A percentile compares a stretch with the other conserved stretches of the same genome.
Evolutionary conservation across 2,329 filamentous ascomycete genomes (phyloP).

Genomic region (Samsoniella hepiali): DNA sequence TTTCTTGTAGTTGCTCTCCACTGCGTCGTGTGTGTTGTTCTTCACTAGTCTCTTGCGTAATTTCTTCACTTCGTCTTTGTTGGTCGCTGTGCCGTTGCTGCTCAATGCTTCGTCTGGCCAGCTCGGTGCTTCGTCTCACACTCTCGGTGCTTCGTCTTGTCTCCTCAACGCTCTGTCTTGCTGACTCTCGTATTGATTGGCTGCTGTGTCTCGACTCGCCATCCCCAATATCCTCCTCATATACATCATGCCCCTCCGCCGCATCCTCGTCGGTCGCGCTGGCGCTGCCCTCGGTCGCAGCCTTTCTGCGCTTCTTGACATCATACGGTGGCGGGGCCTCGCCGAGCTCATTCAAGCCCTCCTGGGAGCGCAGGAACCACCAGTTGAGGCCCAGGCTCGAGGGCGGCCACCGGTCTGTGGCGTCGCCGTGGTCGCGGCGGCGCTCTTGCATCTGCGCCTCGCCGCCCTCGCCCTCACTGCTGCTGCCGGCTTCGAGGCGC

Average conservation of each 20-base stretch:
- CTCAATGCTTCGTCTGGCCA: neutral
- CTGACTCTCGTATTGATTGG: neutral
- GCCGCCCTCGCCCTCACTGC: neutral
- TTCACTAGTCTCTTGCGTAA: neutral
- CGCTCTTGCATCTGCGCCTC: constrained; percentile 17
- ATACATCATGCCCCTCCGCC: neutral
- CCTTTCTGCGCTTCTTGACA: constrained; percentile 28
- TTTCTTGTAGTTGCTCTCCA: neutral
- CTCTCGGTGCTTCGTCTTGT: neutral
- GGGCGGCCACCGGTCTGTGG: neutral
- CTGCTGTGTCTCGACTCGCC: neutral
- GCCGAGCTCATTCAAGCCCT: constrained; percentile 61
- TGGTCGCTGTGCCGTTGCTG: neutral
- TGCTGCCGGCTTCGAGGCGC: constrained; percentile 7
- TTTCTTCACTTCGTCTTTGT: neutral
- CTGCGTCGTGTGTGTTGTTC: neutral
- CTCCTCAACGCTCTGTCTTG: neutral
- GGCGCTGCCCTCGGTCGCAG: neutral
- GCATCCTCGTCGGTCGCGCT: neutral
- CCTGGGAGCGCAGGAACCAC: constrained; percentile 33
- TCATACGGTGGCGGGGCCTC: constrained; percentile 64
- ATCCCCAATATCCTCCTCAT: neutral
- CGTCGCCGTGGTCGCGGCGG: neutral
- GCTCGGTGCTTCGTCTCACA: neutral
- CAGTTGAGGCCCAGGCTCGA: constrained; percentile 13